Evolutionary conservation across 148 eudicot genomes (phyloP).

Genomic region (Fagopyrum tataricum): DNA sequence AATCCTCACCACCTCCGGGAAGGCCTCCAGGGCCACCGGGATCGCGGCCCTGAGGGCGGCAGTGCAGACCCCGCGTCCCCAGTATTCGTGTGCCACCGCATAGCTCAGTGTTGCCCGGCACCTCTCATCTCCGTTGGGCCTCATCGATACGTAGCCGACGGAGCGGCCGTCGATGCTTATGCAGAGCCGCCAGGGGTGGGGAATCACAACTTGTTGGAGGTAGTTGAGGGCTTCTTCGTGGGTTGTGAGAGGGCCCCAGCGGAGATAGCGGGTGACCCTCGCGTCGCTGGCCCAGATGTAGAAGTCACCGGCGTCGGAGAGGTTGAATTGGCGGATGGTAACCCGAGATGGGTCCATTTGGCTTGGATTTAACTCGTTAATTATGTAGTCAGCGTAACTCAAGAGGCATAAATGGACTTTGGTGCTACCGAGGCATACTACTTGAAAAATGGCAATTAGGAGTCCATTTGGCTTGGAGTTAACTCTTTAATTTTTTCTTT

Average conservation of each 20-base stretch:
- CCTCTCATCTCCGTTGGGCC: conserved; percentile 22
- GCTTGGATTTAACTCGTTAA: no score
- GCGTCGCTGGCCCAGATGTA: conserved; percentile 52
- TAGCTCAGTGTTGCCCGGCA: conserved; percentile 43
- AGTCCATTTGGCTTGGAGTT: no score
- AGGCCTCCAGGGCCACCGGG: conserved; percentile 30
- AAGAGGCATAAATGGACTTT: no score
- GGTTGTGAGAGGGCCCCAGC: conserved; percentile 37
- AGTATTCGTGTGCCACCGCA: conserved; percentile 31
- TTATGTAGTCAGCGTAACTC: no score
- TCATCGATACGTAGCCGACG: conserved; percentile 39
- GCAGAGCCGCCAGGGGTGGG: conserved; percentile 58
- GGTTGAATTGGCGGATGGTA: conserved; percentile 39
- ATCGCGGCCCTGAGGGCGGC: conserved; percentile 35
- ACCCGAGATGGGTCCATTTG: conserved; percentile 32
- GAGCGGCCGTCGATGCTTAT: conserved; percentile 44
- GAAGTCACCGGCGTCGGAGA: conserved; percentile 50
- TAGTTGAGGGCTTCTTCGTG: conserved; percentile 33
- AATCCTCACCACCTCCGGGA: conserved; percentile 37
- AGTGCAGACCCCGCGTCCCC: conserved; percentile 51
- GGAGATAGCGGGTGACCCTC: conserved; percentile 30
- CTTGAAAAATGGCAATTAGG: no score
- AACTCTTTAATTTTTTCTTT: no score
- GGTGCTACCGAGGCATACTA: no score
- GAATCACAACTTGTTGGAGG: conserved; percentile 38